phyloP scores from a whole-genome alignment of 306 rosid genomes.

The Mimosa bimucronata region DNA sequence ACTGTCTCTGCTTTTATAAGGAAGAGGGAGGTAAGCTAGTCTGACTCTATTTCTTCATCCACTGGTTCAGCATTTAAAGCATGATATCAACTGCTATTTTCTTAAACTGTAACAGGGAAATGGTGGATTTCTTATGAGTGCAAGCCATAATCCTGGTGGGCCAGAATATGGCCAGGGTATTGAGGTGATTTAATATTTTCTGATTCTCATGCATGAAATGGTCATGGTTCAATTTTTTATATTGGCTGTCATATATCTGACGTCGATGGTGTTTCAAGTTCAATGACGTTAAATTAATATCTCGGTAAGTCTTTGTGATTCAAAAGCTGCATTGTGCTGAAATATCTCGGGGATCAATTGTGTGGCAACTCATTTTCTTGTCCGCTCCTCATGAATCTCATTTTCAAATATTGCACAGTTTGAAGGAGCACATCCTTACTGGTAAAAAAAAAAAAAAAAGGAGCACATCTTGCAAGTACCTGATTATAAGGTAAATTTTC shows the following conservation, averaged over 20 bases:
- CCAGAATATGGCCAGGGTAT: slow-evolving; percentile 99
- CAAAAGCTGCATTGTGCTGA: slow-evolving; percentile 17
- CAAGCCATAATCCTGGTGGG: slow-evolving; percentile 98
- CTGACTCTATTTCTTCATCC: slow-evolving; percentile 10
- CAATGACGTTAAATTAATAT: slow-evolving; percentile 1
- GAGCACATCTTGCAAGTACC: too few relatives aligned
- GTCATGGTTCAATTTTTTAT: slow-evolving; percentile 30
- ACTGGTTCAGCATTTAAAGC: slow-evolving; percentile 37
- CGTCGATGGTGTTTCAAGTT: slow-evolving; percentile 9
- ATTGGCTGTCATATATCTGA: slow-evolving; percentile 9
- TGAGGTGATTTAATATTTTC: slow-evolving; percentile 64
- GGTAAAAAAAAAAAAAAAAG: too few relatives aligned
- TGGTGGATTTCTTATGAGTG: slow-evolving; percentile 99
- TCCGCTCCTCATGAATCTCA: too few relatives aligned
- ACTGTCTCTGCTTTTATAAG: slow-evolving; percentile 97
- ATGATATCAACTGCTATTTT: slow-evolving; percentile 29
- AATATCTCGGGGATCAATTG: too few relatives aligned
- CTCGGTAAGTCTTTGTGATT: slow-evolving; percentile 29
- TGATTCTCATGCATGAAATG: slow-evolving; percentile 19
- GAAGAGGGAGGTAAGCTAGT: slow-evolving; percentile 73
- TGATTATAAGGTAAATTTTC: too few relatives aligned
- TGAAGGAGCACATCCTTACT: too few relatives aligned
- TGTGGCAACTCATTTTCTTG: too few relatives aligned
- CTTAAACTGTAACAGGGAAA: slow-evolving; percentile 65
- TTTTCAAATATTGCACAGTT: too few relatives aligned